Conservation (phyloP, 257 asterid species). For the Plantago major region DNA sequence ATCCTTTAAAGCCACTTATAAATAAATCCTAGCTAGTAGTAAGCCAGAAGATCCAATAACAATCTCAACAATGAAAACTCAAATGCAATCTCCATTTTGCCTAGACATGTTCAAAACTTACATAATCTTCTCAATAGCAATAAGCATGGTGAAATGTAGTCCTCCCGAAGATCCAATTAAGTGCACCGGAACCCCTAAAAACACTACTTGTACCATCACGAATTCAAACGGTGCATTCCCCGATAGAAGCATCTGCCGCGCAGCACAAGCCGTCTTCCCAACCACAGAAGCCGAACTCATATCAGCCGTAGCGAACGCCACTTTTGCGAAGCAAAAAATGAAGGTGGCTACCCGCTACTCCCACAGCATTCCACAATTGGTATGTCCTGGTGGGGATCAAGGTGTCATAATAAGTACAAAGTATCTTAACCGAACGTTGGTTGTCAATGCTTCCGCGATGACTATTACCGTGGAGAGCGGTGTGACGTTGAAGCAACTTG, state of each 20-base stretch:
- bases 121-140: no score
- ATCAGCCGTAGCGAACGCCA: constrained; percentile 40
- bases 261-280: constrained; percentile 44
- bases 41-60: no score
- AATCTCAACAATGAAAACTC: no score
- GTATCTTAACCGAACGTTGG: constrained; percentile 23
- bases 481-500: constrained; percentile 41
- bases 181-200: constrained; percentile 22
- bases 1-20: no score
- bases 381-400: constrained; percentile 40
- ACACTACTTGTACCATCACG: constrained; percentile 54
- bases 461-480: constrained; percentile 65
- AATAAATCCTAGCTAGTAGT: no score
- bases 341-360: constrained; percentile 52
- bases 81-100: no score
- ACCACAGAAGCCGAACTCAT: constrained; percentile 38
- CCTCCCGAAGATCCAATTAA: constrained; percentile 56
- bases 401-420: constrained; percentile 60
- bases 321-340: constrained; percentile 27
- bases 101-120: no score
- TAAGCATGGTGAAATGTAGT: constrained; percentile 1
- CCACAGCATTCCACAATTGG: constrained; percentile 64
- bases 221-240: constrained; percentile 57
- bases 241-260: constrained; percentile 49
- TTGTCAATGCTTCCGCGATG: constrained; percentile 22